phyloP scores from a whole-genome alignment of 495 filamentous ascomycete species.

The Neurospora sp. region DNA sequence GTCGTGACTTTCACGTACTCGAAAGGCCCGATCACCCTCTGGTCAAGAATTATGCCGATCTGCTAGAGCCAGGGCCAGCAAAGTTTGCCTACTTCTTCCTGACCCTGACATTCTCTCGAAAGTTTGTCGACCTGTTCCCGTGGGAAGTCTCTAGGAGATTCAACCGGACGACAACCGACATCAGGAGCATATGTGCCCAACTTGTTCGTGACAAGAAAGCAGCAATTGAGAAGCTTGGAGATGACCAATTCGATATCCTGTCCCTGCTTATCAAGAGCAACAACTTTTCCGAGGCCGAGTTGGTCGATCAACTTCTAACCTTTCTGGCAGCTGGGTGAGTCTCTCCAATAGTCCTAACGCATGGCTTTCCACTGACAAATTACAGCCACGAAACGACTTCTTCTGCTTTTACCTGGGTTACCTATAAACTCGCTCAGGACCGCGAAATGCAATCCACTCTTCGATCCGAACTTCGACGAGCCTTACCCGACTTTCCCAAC shows the following conservation, averaged over 20 bases:
- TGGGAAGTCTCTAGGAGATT: constrained; percentile 53
- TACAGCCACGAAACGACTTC: constrained; percentile 61
- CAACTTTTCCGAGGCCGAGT: constrained; percentile 63
- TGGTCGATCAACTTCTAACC: constrained; percentile 84
- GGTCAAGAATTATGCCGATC: constrained; percentile 49
- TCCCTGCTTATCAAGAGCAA: constrained; percentile 66
- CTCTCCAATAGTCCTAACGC: neutral
- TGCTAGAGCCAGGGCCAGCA: constrained; percentile 36
- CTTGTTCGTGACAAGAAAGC: constrained; percentile 57
- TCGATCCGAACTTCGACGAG: constrained; percentile 39
- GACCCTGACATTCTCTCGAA: constrained; percentile 33
- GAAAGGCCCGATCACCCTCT: constrained; percentile 52
- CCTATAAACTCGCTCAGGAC: constrained; percentile 35
- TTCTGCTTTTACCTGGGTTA: constrained; percentile 41
- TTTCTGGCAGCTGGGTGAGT: constrained; percentile 58
- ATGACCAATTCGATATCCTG: constrained; percentile 60
- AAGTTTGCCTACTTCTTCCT: constrained; percentile 36
- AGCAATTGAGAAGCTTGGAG: constrained; percentile 41
- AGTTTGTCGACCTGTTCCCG: constrained; percentile 45
- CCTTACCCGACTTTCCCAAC: constrained; percentile 46
- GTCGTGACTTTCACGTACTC: constrained; percentile 63
- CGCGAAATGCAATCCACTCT: constrained; percentile 35
- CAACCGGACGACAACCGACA: constrained; percentile 37
- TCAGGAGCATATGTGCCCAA: constrained; percentile 50
- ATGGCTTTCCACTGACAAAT: neutral